phyloP scores from a whole-genome alignment of 768 basidiomycete genomes.

The Termitomyces sp. region DNA sequence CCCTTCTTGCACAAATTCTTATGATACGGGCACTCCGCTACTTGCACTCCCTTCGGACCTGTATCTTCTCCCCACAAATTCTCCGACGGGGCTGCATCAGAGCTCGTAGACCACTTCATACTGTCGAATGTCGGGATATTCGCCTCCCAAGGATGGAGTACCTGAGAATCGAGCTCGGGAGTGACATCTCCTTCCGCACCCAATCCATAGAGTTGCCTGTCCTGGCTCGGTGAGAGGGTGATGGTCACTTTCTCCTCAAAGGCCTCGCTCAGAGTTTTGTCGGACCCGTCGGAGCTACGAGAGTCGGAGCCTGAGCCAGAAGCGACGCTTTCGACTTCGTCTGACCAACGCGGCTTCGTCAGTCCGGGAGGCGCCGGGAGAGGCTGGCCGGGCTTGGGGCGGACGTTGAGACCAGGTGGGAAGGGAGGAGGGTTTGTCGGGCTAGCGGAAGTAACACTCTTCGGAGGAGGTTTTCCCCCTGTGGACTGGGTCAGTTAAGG shows the following conservation, averaged over 20 bases:
- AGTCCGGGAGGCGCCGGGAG: constrained; percentile 14
- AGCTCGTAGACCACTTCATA: neutral
- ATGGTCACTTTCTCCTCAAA: constrained; percentile 16
- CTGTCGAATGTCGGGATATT: neutral
- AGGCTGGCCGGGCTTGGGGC: constrained; percentile 1
- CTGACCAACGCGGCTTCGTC: constrained; percentile 5
- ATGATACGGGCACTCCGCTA: constrained; percentile 27
- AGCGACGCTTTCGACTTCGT: constrained; percentile 4
- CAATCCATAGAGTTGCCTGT: constrained; percentile 17
- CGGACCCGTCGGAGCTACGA: constrained; percentile 1
- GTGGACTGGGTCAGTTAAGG: neutral
- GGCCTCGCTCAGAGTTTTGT: constrained; percentile 3
- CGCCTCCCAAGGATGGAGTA: constrained; percentile 22
- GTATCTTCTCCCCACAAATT: constrained; percentile 25
- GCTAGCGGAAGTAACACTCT: neutral
- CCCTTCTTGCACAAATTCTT: constrained; percentile 32
- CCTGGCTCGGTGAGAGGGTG: constrained; percentile 22
- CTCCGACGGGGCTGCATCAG: constrained; percentile 2
- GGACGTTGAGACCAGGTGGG: constrained; percentile 13
- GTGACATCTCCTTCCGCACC: neutral
- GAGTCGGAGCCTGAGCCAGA: constrained; percentile 7
- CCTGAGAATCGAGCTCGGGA: constrained; percentile 18
- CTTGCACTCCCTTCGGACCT: constrained; percentile 2
- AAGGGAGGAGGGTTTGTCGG: neutral
- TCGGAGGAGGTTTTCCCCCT: constrained; percentile 3